phyloP scores from a whole-genome alignment of 2,329 filamentous ascomycete genomes.

The Trichoderma lentiforme region DNA sequence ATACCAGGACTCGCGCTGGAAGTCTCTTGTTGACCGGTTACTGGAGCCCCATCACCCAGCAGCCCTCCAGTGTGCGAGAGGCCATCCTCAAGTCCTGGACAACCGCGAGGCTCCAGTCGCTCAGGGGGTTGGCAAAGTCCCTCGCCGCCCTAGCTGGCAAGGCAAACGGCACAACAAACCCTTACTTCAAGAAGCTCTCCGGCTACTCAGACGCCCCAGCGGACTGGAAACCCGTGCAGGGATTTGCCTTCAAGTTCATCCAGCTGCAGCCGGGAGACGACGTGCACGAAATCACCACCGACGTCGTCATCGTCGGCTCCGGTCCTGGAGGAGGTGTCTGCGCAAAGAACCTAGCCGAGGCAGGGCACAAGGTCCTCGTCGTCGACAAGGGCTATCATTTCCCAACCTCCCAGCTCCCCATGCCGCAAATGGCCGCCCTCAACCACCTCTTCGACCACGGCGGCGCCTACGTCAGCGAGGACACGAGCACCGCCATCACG shows the following conservation, averaged over 20 bases:
- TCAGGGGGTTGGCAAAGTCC: conserved; percentile 55
- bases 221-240: conserved; percentile 48
- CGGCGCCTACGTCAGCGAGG: conserved; percentile 54
- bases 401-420: conserved; percentile 67
- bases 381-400: conserved; percentile 82
- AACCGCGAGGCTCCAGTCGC: conserved; percentile 51
- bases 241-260: conserved; percentile 58
- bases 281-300: conserved; percentile 65
- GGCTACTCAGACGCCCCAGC: conserved; percentile 56
- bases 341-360: conserved; percentile 77
- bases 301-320: conserved; percentile 82
- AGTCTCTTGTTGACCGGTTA: conserved; percentile 67
- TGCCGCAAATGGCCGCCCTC: conserved; percentile 60
- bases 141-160: conserved; percentile 54
- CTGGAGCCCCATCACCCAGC: conserved; percentile 57
- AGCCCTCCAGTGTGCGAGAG: conserved; percentile 59
- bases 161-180: conserved; percentile 53
- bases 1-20: conserved; percentile 55
- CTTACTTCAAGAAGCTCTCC: conserved; percentile 51
- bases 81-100: conserved; percentile 61
- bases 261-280: conserved; percentile 46
- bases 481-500: conserved; percentile 57
- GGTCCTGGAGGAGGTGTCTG: conserved; percentile 81
- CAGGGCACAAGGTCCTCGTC: conserved; percentile 71
- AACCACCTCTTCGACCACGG: conserved; percentile 67